Conservation (phyloP, 768 basidiomycete genomes). For the Mycena galericulata region DNA sequence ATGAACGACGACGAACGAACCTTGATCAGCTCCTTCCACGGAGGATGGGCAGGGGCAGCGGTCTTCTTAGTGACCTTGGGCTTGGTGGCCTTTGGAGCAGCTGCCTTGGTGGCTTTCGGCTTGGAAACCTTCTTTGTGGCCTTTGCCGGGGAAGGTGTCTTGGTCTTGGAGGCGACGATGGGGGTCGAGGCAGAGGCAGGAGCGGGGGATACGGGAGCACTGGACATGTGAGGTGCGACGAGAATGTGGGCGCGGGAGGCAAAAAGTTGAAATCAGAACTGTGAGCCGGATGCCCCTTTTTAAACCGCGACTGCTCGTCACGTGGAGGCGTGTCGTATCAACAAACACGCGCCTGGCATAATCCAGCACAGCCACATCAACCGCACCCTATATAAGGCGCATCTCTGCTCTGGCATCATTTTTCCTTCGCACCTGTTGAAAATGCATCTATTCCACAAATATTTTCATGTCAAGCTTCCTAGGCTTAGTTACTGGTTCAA, state of each 20-base stretch:
- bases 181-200: conserved; percentile 22
- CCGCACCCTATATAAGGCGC: too few relatives aligned
- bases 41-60: conserved; percentile 54
- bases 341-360: too few relatives aligned
- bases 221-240: conserved; percentile 18
- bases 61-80: conserved; percentile 36
- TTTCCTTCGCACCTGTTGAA: too few relatives aligned
- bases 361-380: too few relatives aligned
- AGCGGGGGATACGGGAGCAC: conserved; percentile 27
- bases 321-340: too few relatives aligned
- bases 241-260: neutral
- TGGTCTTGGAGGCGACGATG: neutral
- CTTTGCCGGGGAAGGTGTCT: conserved; percentile 43
- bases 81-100: conserved; percentile 42
- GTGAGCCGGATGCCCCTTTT: neutral
- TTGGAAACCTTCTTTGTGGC: conserved; percentile 37
- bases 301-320: too few relatives aligned
- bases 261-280: conserved; percentile 8
- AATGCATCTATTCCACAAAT: too few relatives aligned
- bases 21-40: conserved; percentile 69
- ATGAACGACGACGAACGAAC: conserved; percentile 42
- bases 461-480: too few relatives aligned
- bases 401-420: too few relatives aligned
- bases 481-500: conserved; percentile 30
- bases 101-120: conserved; percentile 47